Conservation (phyloP, 352 stramenopile species). For the Globisporangium ultimum region DNA sequence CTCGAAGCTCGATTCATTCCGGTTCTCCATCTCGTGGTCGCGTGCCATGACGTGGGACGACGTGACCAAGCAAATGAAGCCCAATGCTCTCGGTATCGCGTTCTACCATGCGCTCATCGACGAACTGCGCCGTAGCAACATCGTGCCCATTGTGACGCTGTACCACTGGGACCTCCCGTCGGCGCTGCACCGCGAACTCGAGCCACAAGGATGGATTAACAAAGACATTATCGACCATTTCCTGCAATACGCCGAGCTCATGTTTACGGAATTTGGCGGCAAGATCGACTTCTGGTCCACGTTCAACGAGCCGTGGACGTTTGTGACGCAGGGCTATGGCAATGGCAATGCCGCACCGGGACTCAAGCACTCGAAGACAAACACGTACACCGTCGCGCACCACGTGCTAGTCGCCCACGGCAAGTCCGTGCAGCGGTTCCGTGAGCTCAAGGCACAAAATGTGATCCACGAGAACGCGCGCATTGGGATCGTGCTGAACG, state of each 20-base stretch:
- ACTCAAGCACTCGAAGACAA: slow-evolving; percentile 26
- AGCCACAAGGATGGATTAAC: slow-evolving; percentile 48
- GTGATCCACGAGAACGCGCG: slow-evolving; percentile 43
- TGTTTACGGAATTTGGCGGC: slow-evolving; percentile 88
- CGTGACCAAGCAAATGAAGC: slow-evolving; percentile 28
- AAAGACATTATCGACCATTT: slow-evolving; percentile 56
- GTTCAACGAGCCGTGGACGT: slow-evolving; percentile 92
- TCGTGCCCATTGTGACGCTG: slow-evolving; percentile 89
- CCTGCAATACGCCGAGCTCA: slow-evolving; percentile 82
- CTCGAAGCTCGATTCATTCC: slow-evolving; percentile 89
- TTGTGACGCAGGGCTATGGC: slow-evolving; percentile 42
- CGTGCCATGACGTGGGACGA: slow-evolving; percentile 83
- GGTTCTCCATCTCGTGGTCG: slow-evolving; percentile 92
- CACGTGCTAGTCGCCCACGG: slow-evolving; percentile 90
- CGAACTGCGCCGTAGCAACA: slow-evolving; percentile 58
- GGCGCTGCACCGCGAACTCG: slow-evolving; percentile 67
- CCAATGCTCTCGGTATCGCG: slow-evolving; percentile 81
- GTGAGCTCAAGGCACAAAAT: slow-evolving; percentile 25
- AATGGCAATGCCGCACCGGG: slow-evolving; percentile 45
- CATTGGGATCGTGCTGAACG: slow-evolving; percentile 92
- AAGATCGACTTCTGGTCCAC: slow-evolving; percentile 93
- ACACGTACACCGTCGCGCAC: slow-evolving; percentile 62
- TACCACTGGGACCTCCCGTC: slow-evolving; percentile 95
- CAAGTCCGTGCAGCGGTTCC: slow-evolving; percentile 76
- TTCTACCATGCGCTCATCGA: slow-evolving; percentile 94